A percentile compares a stretch with the other conserved stretches of the same genome.
These are phyloP conservation scores for Amanita brunnescens DNA, from an alignment of 768 basidiomycete species.

Conservation along the genomic window DNA sequence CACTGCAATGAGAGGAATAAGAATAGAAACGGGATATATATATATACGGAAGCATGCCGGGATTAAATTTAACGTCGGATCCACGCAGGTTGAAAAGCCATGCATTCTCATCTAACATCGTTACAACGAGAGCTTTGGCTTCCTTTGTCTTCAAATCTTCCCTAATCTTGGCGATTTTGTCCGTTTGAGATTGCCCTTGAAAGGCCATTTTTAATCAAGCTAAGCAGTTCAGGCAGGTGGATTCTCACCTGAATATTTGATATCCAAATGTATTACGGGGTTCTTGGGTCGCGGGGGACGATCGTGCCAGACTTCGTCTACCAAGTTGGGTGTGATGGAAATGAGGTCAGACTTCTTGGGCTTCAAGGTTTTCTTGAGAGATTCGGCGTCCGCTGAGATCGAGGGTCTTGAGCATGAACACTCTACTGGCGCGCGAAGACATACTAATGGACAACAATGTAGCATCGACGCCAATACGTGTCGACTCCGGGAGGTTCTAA, in stretches of 20 bases:
- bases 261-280: slow-evolving; percentile 56
- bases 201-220: not conserved
- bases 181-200: slow-evolving; percentile 47
- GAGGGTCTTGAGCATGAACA: not conserved
- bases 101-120: slow-evolving; percentile 90
- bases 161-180: slow-evolving; percentile 63
- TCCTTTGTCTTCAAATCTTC: slow-evolving; percentile 56
- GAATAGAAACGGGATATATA: not conserved
- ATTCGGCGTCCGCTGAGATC: slow-evolving; percentile 52
- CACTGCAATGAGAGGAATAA: slow-evolving; percentile 35
- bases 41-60: slow-evolving; percentile 23
- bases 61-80: slow-evolving; percentile 84
- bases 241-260: slow-evolving; percentile 62
- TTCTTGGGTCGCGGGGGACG: slow-evolving; percentile 65
- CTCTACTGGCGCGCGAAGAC: slow-evolving; percentile 8
- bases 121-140: slow-evolving; percentile 67
- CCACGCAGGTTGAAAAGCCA: slow-evolving; percentile 94
- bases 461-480: slow-evolving; percentile 78
- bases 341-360: slow-evolving; percentile 53
- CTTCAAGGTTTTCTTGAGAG: slow-evolving; percentile 47
- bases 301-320: slow-evolving; percentile 73
- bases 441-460: slow-evolving; percentile 60
- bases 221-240: slow-evolving; percentile 1
- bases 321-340: slow-evolving; percentile 58
- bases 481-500: slow-evolving; percentile 52